phyloP scores from a whole-genome alignment of 805 yeast species.

The Nakazawaea ishiwadae region DNA sequence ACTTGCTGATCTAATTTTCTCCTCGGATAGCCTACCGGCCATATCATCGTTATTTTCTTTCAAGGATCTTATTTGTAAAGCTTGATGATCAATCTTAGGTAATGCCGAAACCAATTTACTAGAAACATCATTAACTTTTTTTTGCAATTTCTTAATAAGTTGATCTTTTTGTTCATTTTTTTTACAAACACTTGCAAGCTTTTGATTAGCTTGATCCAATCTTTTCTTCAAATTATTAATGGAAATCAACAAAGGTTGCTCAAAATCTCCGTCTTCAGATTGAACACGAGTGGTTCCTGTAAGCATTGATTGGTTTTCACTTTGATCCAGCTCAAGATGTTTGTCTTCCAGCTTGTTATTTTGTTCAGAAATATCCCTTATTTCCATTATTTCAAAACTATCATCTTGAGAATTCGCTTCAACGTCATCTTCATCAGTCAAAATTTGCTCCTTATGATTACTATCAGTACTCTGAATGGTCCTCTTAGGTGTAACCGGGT shows the following conservation, averaged over 20 bases:
- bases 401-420: neutral
- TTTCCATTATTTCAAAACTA: slow-evolving; percentile 7
- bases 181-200: slow-evolving; percentile 1
- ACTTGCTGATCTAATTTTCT: slow-evolving; percentile 32
- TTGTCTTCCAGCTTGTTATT: too few species aligned
- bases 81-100: neutral
- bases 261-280: slow-evolving; percentile 3
- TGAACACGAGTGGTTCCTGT: slow-evolving; percentile 1
- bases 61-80: slow-evolving; percentile 24
- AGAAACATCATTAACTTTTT: neutral
- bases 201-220: neutral
- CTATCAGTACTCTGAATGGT: too few species aligned
- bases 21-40: slow-evolving; percentile 43
- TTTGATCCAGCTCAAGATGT: too few species aligned
- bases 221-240: slow-evolving; percentile 7
- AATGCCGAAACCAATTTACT: neutral
- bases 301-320: neutral
- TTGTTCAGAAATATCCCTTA: neutral
- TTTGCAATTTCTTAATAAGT: slow-evolving; percentile 7
- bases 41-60: slow-evolving; percentile 35
- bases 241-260: slow-evolving; percentile 6
- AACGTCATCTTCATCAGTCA: neutral
- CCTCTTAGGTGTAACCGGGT: too few species aligned
- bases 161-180: slow-evolving; percentile 12
- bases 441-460: too few species aligned